Evolutionary conservation across 768 basidiomycete genomes (phyloP), one percentile per base, ranked within the genome.

Genomic region (Suillus sp.): DNA sequence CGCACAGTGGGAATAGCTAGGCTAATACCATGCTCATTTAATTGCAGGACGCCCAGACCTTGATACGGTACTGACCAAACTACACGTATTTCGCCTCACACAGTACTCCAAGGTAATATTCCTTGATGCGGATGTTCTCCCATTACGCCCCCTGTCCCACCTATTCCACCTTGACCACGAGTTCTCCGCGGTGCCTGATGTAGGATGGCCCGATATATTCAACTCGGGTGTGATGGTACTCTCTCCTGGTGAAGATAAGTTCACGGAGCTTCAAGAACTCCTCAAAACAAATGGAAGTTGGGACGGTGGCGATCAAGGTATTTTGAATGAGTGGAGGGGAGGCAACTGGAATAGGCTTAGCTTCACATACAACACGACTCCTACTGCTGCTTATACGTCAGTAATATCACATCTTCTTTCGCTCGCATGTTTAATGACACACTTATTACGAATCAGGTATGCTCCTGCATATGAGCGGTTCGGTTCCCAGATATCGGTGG

Each of bases 141-240:
- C 93, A 60, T 82, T 93, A 58, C 86, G 91, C 56, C 92, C 96
- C 34, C 80, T 99, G 61, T 91, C 93, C 40, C 95, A 96, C 77
- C 87, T 99, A n/a, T 98, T 99, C 77, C 81, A 83, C 38, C 77
- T 91, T 54, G 84, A 90, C 4, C 81, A 90, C 73, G 88, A 92
- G 65, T 95, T 99, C 72, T 90, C 95, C 47, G 97, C 97, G 10
- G 92, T 89, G 9, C 95, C 97, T 13, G 97, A 99, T 75, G 93
- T 95, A 37, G 97, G 97, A 68, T 99, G 97, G 97, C 97, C 97
- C 45, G 97, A 99, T 77, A 96, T 97, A 65, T 99, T 99, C 81
- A 99, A 99, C 75, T 96, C 96, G 27, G 97, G 97, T 43, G 89
- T 99, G 53, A 84, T 99, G 78, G 95, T 99, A 58, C 77, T 95